A percentile compares a stretch with the other conserved stretches of the same genome.
Conservation (phyloP, 208 protist species). For the Angomonas desouzai region DNA sequence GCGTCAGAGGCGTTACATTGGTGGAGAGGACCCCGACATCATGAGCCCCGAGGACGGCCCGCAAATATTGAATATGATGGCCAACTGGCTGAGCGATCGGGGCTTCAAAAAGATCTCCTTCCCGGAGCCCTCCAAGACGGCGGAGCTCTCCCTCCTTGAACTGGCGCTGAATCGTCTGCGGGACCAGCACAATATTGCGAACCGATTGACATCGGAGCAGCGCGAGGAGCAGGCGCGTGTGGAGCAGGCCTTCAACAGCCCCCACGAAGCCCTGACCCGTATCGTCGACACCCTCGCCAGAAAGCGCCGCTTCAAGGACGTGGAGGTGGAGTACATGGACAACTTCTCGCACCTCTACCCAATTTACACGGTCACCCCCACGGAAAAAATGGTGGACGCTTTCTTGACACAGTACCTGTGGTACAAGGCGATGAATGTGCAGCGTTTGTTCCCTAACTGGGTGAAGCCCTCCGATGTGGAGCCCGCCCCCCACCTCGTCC, state of each 20-base stretch:
- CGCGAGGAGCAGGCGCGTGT: constrained; percentile 99
- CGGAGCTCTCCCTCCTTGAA: constrained; percentile 99
- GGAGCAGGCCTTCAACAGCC: constrained; percentile 99
- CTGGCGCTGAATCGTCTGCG: constrained; percentile 99
- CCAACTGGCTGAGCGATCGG: constrained; percentile 99
- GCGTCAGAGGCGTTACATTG: constrained; percentile 98
- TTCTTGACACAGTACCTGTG: constrained; percentile 99
- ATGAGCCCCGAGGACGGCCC: constrained; percentile 95
- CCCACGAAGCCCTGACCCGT: constrained; percentile 98
- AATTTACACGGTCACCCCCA: constrained; percentile 98
- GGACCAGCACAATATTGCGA: constrained; percentile 99
- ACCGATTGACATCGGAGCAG: constrained; percentile 97
- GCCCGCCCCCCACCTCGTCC: constrained; percentile 98
- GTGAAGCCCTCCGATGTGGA: constrained; percentile 99
- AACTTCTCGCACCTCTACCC: constrained; percentile 99
- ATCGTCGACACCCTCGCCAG: constrained; percentile 99
- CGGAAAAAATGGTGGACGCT: constrained; percentile 99
- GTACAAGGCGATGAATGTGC: constrained; percentile 99
- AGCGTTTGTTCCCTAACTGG: constrained; percentile 99
- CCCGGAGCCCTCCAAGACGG: constrained; percentile 99
- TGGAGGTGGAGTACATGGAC: constrained; percentile 99
- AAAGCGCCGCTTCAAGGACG: constrained; percentile 99
- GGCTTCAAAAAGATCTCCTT: constrained; percentile 99
- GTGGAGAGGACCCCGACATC: constrained; percentile 93
- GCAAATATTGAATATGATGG: constrained; percentile 99